Evolutionary conservation across 495 filamentous ascomycete genomes (phyloP).

Genomic region (Neurospora sp.): DNA sequence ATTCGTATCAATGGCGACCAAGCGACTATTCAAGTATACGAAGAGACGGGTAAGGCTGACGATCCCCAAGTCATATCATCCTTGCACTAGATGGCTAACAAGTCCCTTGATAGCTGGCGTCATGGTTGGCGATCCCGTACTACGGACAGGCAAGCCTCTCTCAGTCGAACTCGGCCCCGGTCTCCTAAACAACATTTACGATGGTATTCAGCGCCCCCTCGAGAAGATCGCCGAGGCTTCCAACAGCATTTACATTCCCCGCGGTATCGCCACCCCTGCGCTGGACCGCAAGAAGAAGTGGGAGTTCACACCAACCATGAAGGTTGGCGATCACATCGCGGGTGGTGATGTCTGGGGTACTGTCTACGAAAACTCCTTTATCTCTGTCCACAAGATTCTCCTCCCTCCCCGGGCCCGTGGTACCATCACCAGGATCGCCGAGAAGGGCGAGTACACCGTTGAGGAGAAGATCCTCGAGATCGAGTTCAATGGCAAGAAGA

Average conservation of each 20-base stretch:
- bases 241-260: slow-evolving; percentile 90
- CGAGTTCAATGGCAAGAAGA: slow-evolving; percentile 94
- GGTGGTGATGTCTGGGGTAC: slow-evolving; percentile 91
- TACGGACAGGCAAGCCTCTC: slow-evolving; percentile 83
- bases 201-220: slow-evolving; percentile 94
- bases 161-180: slow-evolving; percentile 96
- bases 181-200: slow-evolving; percentile 98
- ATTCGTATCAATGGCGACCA: slow-evolving; percentile 95
- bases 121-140: slow-evolving; percentile 89
- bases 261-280: slow-evolving; percentile 82
- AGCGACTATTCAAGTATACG: slow-evolving; percentile 96
- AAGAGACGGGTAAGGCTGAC: slow-evolving; percentile 72
- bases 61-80: slow-evolving; percentile 1
- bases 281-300: slow-evolving; percentile 84
- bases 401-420: slow-evolving; percentile 85
- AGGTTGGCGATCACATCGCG: slow-evolving; percentile 93
- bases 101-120: slow-evolving; percentile 59
- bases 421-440: slow-evolving; percentile 81
- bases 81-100: slow-evolving; percentile 4
- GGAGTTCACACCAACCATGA: slow-evolving; percentile 85
- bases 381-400: slow-evolving; percentile 90
- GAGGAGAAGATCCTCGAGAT: slow-evolving; percentile 91
- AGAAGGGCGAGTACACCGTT: slow-evolving; percentile 86
- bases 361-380: slow-evolving; percentile 91
- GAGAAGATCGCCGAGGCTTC: slow-evolving; percentile 67